Evolutionary conservation across 306 rosid genomes (phyloP), one percentile per base, ranked within the genome.

Genomic region (Glycine soja): DNA sequence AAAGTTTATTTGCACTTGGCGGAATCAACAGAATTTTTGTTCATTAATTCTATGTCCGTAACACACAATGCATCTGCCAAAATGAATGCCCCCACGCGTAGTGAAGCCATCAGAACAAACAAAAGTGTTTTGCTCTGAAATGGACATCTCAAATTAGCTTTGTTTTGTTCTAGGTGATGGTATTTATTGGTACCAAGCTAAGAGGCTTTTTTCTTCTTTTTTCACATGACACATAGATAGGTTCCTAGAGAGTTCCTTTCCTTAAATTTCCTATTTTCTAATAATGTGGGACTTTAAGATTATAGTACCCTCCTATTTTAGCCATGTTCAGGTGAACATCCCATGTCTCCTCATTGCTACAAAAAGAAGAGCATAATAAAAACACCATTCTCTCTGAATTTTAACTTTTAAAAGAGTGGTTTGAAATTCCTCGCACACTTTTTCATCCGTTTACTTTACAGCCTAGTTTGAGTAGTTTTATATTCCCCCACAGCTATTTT

Each of bases 361-460:
- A 36, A 36, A 32, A 46, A 67, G 7, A 13, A 18, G 0, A 7
- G 80, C 85, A 86, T 72, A 79, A 36, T 36, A 36, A 36, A 36
- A 36, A 24, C 30, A 24, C 30, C 30, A 24, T 24, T 24, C 30
- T 24, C 30, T 24, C 30, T 24, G 30, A 24, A 24, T 24, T 24
- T 24, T 24, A 24, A 24, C 30, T 24, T 24, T 24, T 24, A 24
- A 24, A 1, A 24, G 30, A 24, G 70, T 80, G 87, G 79, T 61
- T 87, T 88, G 70, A 85, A 83, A 85, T 85, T 84, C 82, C 70
- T 10, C 63, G 0, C 32, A 15, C 0, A 16, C 63, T 80, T 79
- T 79, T n/a, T 13, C 1, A 19, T 40, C 2, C 1, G 4, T 75
- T 83, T 38, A 78, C 95, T 89, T 91, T 89, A 87, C 91, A 86